These are phyloP conservation scores for Aspergillus latus DNA, from an alignment of 2,329 filamentous ascomycete species.

Conservation along the genomic window DNA sequence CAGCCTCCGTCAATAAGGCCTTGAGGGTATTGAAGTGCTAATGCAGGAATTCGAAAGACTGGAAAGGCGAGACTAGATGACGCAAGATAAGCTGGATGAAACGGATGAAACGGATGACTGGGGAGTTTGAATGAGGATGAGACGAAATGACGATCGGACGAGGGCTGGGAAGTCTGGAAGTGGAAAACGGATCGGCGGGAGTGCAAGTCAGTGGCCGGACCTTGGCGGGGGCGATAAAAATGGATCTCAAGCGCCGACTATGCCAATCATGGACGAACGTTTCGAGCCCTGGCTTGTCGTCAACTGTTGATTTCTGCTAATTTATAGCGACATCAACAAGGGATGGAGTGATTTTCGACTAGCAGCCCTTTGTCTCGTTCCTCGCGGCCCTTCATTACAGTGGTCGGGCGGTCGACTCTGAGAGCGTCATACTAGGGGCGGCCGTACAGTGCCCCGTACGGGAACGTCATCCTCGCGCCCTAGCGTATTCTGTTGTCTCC, in stretches of 20 bases:
- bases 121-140: slow-evolving; percentile 5
- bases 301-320: not conserved
- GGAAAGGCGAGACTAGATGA: not conserved
- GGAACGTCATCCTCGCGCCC: slow-evolving; percentile 1
- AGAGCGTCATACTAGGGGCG: not conserved
- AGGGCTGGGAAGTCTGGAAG: slow-evolving; percentile 15
- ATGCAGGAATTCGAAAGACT: slow-evolving; percentile 3
- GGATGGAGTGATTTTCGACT: not conserved
- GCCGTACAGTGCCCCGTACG: not conserved
- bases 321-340: slow-evolving; percentile 3
- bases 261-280: slow-evolving; percentile 15
- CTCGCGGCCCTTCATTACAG: not conserved
- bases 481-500: not conserved
- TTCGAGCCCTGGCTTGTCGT: slow-evolving; percentile 16
- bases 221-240: slow-evolving; percentile 15
- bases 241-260: slow-evolving; percentile 3
- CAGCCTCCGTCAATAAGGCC: slow-evolving; percentile 11
- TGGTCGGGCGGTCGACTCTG: not conserved
- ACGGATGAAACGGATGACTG: slow-evolving; percentile 1
- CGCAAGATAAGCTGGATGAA: slow-evolving; percentile 5
- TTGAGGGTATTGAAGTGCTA: not conserved
- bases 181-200: not conserved
- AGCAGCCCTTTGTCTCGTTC: not conserved
- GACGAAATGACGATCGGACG: slow-evolving; percentile 12
- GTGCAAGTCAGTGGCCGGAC: slow-evolving; percentile 16